Percentiles rank a stretch among this genome's conserved stretches.
Evolutionary conservation across 164 flowering plant genomes (phyloP).

Genomic region (Dillenia suffruticosa): DNA sequence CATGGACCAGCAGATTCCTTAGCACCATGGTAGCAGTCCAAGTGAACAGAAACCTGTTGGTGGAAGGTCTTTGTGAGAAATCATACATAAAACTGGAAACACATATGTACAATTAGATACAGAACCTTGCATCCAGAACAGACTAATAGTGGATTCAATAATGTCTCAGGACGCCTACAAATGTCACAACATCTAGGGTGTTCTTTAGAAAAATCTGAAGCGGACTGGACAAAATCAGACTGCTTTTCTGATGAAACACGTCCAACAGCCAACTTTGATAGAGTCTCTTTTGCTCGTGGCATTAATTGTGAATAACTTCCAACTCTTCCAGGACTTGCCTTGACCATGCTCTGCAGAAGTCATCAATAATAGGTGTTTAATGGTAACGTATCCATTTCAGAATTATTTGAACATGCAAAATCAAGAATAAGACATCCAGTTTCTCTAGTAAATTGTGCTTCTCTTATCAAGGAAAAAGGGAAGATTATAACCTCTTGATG

Average conservation of each 20-base stretch:
- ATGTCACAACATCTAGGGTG: conserved; percentile 69
- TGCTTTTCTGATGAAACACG: conserved; percentile 45
- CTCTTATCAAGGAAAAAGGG: neutral
- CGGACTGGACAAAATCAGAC: conserved; percentile 33
- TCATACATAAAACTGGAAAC: neutral
- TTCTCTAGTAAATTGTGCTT: neutral
- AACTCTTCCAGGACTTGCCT: conserved; percentile 42
- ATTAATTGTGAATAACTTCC: conserved; percentile 41
- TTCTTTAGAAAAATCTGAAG: conserved; percentile 47
- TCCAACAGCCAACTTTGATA: conserved; percentile 44
- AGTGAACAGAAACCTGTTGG: conserved; percentile 84
- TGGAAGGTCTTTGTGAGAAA: conserved; percentile 5
- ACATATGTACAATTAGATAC: neutral
- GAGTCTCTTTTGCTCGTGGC: conserved; percentile 66
- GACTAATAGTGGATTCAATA: conserved; percentile 63
- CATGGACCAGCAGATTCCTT: conserved; percentile 77
- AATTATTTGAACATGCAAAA: too few relatives aligned
- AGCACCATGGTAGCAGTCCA: conserved; percentile 73
- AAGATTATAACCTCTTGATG: conserved; percentile 45
- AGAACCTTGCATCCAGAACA: conserved; percentile 95
- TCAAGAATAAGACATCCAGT: too few relatives aligned
- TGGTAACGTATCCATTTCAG: too few relatives aligned
- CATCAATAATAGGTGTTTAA: too few relatives aligned
- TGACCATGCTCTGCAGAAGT: conserved; percentile 35
- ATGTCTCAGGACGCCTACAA: conserved; percentile 73